Base-by-base conservation (phyloP, 129 eudicot species). In the Cynara cardunculus region DNA sequence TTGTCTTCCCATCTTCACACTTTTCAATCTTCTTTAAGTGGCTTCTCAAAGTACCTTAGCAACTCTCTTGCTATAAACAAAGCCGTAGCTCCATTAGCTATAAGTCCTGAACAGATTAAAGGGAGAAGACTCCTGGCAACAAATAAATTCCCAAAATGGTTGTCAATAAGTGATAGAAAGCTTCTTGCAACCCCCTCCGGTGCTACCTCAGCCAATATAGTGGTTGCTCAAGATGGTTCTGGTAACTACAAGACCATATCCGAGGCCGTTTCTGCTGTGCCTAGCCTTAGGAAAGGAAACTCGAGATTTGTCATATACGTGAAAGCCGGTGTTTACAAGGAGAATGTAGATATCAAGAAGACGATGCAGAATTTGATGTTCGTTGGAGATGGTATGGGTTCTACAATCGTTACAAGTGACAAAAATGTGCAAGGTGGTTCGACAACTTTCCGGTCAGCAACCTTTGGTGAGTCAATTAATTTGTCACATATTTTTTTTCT, bases 201-300 rank as follows among this genome's bases (percentile, higher is more conserved):
- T 59, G 77, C 77, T 7, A 16, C 81, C 41, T 30, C 69, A 21
- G 86, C 92, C 31, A 21, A 88, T 81, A 21, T 86, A 4, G 88
- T 88, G 80, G 94, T 89, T 74, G 94, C 94, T 5, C 82, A 89
- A 83, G 94, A 89, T 68, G 94, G 94, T 7, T 89, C 89, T 1
- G 91, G 94, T 56, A 65, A 87, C 78, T 89, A 80, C 84, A 87
- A 69, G 85, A 89, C 94, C 34, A 85, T 89, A 69, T 76, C 85
- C 7, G 91, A 78, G 71, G 94, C 94, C 44, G 74, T 87, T 73
- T 76, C 85, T 26, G 86, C 88, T 2, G 82, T 86, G 71, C 84
- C 64, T 30, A 77, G 44, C 2, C 76, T 62, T 59, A 79, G 87
- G 59, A 73, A 75, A 8, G 87, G 88, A 26, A 32, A 49, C 78